Conservation (phyloP, 179 eudicot species). For the Patellifolia procumbens region DNA sequence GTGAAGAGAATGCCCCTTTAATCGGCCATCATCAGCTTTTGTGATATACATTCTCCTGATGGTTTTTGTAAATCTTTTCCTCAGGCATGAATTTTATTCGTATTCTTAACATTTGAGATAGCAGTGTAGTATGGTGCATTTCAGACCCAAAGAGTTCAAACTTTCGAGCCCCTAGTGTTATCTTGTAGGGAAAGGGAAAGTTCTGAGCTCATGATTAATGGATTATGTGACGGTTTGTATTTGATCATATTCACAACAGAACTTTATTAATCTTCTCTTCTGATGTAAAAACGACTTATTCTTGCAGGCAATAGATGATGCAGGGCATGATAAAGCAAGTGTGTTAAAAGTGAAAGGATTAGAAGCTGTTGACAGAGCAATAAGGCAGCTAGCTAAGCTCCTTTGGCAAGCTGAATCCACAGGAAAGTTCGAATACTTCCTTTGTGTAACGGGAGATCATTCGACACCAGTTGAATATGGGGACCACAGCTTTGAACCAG, state of each 20-base stretch:
- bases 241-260: not conserved
- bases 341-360: slow-evolving; percentile 82
- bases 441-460: slow-evolving; percentile 94
- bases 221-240: not conserved
- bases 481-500: slow-evolving; percentile 97
- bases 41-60: not conserved
- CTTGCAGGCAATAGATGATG: slow-evolving; percentile 90
- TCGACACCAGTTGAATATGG: slow-evolving; percentile 98
- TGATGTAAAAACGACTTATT: slow-evolving; percentile 1
- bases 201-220: not conserved
- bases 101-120: not conserved
- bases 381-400: slow-evolving; percentile 81
- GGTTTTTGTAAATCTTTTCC: not conserved
- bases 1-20: not conserved
- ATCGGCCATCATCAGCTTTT: not conserved
- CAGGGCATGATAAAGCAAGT: slow-evolving; percentile 95
- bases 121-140: not conserved
- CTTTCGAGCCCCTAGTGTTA: not conserved
- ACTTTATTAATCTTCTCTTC: not conserved
- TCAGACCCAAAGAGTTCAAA: not conserved
- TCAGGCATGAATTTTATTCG: not conserved
- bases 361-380: slow-evolving; percentile 84
- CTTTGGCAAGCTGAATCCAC: slow-evolving; percentile 81
- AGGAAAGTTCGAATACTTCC: slow-evolving; percentile 65
- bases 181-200: not conserved